phyloP scores from a whole-genome alignment of 768 basidiomycete genomes.

The Boletus sensibilis region DNA sequence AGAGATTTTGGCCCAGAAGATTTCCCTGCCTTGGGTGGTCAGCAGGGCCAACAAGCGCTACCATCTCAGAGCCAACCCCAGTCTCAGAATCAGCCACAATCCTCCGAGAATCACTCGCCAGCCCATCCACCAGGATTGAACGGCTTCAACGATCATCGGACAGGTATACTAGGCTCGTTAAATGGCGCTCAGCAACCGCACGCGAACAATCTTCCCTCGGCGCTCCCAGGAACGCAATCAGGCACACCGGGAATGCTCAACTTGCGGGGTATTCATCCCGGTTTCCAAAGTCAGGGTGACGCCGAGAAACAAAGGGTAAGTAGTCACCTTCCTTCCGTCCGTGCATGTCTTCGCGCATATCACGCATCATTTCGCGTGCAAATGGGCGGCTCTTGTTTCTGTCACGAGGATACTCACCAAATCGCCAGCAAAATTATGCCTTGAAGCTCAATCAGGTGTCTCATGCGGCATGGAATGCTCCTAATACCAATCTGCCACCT shows the following conservation, averaged over 20 bases:
- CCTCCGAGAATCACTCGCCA: slow-evolving; percentile 32
- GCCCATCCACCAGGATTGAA: slow-evolving; percentile 78
- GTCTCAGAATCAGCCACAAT: slow-evolving; percentile 32
- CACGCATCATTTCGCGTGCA: neutral
- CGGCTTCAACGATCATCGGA: slow-evolving; percentile 57
- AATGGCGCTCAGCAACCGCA: slow-evolving; percentile 28
- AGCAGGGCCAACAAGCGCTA: slow-evolving; percentile 37
- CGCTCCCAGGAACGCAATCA: slow-evolving; percentile 44
- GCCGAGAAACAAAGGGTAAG: slow-evolving; percentile 69
- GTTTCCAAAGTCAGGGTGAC: slow-evolving; percentile 57
- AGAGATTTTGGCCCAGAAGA: slow-evolving; percentile 76
- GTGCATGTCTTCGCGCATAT: slow-evolving; percentile 2
- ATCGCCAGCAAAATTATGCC: slow-evolving; percentile 53
- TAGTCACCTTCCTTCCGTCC: slow-evolving; percentile 11
- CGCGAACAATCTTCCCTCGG: slow-evolving; percentile 20
- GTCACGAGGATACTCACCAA: slow-evolving; percentile 6
- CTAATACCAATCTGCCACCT: slow-evolving; percentile 46
- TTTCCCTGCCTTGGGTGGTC: slow-evolving; percentile 83
- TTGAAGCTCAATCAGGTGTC: slow-evolving; percentile 63
- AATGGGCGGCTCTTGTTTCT: neutral
- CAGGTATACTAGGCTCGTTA: slow-evolving; percentile 55
- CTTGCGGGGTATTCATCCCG: slow-evolving; percentile 40
- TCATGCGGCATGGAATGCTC: slow-evolving; percentile 64
- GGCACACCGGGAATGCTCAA: slow-evolving; percentile 71
- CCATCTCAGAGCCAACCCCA: slow-evolving; percentile 29